Evolutionary conservation across 306 rosid species (phyloP), one percentile per base, ranked within the genome.

Genomic region (Sphenostylis stenocarpa): DNA sequence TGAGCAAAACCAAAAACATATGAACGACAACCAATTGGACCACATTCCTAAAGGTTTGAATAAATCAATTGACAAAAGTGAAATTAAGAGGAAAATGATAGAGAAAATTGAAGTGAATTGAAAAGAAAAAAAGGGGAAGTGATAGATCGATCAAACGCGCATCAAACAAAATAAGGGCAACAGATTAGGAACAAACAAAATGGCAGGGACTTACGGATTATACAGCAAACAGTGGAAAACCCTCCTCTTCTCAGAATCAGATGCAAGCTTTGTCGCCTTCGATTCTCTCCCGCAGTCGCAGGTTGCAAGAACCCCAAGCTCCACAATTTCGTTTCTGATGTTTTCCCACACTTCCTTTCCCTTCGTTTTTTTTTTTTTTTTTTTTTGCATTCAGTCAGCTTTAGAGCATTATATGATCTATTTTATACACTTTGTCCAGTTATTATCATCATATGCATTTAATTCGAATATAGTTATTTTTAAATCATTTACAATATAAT

Each of bases 81-180:
- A 58, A 31, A 70, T 72, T 77, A 34, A 4, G 43, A 26, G 4
- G 62, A 11, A 0, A 43, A 68, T 15, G 12, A 44, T 3, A n/a
- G 21, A 33, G 48, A 11, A 58, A 51, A 45, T 13, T 17, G 5
- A 31, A 47, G 36, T 5, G 1, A 58, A n/a, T 47, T 24, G 72
- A 39, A 38, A 23, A 14, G 48, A 41, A 58, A 67, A n/a, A 26
- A 3, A 5, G 34, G 67, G 34, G n/a, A 77, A 72, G 19, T 9
- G 70, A 41, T 21, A 67, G 80, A 83, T 83, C 77, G 64, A 78
- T 73, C 15, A 78, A 78, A 65, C 11, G 67, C 65, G 67, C 65
- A 19, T 26, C 0, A 44, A 56, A 70, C 19, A 36, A 39, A n/a
- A 44, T 3, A 17, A 33, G 63, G 8, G 15, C 6, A 2, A 56